Base-by-base conservation (phyloP, 2,329 filamentous ascomycete genomes). In the Cadophora malorum region DNA sequence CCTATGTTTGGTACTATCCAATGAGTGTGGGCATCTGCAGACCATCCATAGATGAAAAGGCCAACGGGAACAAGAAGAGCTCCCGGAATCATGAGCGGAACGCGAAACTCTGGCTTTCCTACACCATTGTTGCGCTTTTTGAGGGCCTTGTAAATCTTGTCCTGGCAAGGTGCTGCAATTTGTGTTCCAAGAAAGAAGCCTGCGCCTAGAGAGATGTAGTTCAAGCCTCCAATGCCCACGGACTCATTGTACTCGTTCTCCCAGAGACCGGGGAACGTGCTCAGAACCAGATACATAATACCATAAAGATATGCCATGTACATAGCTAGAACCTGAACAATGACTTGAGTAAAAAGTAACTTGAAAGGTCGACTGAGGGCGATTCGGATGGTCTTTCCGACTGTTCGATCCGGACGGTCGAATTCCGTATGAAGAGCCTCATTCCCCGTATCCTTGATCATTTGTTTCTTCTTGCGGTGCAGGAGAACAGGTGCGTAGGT, bases 201-300 rank as follows among this genome's bases (percentile, higher is more conserved):
- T 53, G 87, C 59, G 69, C 84, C 79, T 35, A 82, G 73, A 65
- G 84, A 82, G 70, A 88, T 72, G 76, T 86, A 28, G 83, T 90
- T 1, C 83, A 86, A 64, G 0, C 86, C 86, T n/a, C 85, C 87
- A 33, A 87, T 86, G 63, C 86, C 84, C 10, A 84, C 80, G 0
- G 83, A 82, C 72, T 89, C 81, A 64, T 81, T 74, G 73, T 92
- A 92, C 16, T 81, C 77, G 0, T 75, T 71, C 1, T 77, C 80
- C 87, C 87, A 91, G 0, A 92, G 79, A 0, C 77, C 74, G 0
- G 89, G 85, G 71, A 90, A 90, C 1, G 85, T 90, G 0, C 86
- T 85, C 0, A 91, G 82, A 41, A 83, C 81, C 3, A 88, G 77
- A 73, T 86, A 88, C 53, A 87, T 80, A 58, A 84, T 79, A 6